Conservation (phyloP, 371 early-diverging fungal genomes). For the Rhizopus microsporus region DNA sequence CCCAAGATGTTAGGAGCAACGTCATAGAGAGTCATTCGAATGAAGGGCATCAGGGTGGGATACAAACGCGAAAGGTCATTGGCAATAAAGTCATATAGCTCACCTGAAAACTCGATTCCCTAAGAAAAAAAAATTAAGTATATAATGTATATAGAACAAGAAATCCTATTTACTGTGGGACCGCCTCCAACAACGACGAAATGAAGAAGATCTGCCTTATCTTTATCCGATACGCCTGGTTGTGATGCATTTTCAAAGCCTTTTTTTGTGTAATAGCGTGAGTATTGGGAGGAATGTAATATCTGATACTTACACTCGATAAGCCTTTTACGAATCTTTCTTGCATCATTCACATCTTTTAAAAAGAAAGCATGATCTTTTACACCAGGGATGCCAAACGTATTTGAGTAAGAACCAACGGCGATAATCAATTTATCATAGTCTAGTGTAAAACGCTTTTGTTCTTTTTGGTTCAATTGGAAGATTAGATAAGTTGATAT, state of each 20-base stretch:
- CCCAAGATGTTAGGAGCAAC: slow-evolving; percentile 74
- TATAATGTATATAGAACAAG: not conserved
- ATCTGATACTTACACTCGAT: slow-evolving; percentile 58
- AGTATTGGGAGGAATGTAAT: not conserved
- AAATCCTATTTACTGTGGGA: slow-evolving; percentile 51
- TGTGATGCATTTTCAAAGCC: slow-evolving; percentile 77
- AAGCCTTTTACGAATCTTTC: slow-evolving; percentile 69
- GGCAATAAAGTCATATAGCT: slow-evolving; percentile 76
- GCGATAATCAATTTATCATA: slow-evolving; percentile 83
- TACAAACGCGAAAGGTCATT: slow-evolving; percentile 72
- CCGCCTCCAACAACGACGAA: slow-evolving; percentile 89
- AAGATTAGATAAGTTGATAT: not conserved
- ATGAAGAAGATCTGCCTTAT: slow-evolving; percentile 71
- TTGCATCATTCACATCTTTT: slow-evolving; percentile 76
- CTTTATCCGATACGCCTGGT: slow-evolving; percentile 64
- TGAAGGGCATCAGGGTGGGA: slow-evolving; percentile 61
- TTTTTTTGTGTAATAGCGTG: slow-evolving; percentile 3
- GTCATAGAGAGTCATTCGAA: slow-evolving; percentile 71
- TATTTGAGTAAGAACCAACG: slow-evolving; percentile 82
- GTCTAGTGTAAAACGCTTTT: slow-evolving; percentile 33
- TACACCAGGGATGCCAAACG: slow-evolving; percentile 83
- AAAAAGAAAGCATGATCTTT: slow-evolving; percentile 71
- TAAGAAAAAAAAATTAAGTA: slow-evolving; percentile 4
- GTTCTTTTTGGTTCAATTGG: not conserved
- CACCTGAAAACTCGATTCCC: slow-evolving; percentile 77